A percentile compares a stretch with the other conserved stretches of the same genome.
phyloP scores from a whole-genome alignment of 768 basidiomycete genomes.

The Chlorophyllum brunneum region DNA sequence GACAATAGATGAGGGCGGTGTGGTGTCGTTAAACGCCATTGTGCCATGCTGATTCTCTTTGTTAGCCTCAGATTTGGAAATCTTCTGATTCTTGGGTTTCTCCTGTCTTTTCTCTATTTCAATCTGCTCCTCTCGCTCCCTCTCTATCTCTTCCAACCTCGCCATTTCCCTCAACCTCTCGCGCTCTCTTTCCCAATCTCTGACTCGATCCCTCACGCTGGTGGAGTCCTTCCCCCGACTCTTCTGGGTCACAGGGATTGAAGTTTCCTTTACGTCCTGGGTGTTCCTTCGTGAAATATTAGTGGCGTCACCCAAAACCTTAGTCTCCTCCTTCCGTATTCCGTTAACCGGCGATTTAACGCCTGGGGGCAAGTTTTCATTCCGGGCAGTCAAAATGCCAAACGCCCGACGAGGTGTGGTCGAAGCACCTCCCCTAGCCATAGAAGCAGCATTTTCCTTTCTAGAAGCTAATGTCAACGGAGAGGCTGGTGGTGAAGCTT shows the following conservation, averaged over 20 bases:
- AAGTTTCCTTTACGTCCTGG: slow-evolving; percentile 15
- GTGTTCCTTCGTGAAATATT: slow-evolving; percentile 10
- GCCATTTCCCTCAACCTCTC: slow-evolving; percentile 69
- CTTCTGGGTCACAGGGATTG: slow-evolving; percentile 6
- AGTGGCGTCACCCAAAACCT: slow-evolving; percentile 9
- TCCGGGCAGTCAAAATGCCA: slow-evolving; percentile 12
- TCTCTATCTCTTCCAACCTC: slow-evolving; percentile 52
- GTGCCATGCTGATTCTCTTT: slow-evolving; percentile 23
- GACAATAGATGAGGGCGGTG: slow-evolving; percentile 24
- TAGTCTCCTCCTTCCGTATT: slow-evolving; percentile 14
- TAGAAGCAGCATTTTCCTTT: slow-evolving; percentile 36
- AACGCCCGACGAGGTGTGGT: slow-evolving; percentile 9
- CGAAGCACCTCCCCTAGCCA: slow-evolving; percentile 20
- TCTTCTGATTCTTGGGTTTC: slow-evolving; percentile 21
- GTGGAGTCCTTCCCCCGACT: slow-evolving; percentile 37
- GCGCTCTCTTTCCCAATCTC: slow-evolving; percentile 74
- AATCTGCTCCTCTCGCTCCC: slow-evolving; percentile 41
- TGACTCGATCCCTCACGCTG: slow-evolving; percentile 56
- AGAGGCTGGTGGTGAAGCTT: slow-evolving; percentile 46
- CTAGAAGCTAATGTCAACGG: slow-evolving; percentile 29
- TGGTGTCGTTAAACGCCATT: slow-evolving; percentile 21
- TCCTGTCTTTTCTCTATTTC: slow-evolving; percentile 33
- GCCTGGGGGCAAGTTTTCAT: slow-evolving; percentile 11
- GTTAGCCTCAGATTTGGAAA: slow-evolving; percentile 18
- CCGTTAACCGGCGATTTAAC: slow-evolving; percentile 16